These are phyloP conservation scores for Saturnispora serradocipensis DNA, from an alignment of 805 yeast genomes.

Conservation along the genomic window DNA sequence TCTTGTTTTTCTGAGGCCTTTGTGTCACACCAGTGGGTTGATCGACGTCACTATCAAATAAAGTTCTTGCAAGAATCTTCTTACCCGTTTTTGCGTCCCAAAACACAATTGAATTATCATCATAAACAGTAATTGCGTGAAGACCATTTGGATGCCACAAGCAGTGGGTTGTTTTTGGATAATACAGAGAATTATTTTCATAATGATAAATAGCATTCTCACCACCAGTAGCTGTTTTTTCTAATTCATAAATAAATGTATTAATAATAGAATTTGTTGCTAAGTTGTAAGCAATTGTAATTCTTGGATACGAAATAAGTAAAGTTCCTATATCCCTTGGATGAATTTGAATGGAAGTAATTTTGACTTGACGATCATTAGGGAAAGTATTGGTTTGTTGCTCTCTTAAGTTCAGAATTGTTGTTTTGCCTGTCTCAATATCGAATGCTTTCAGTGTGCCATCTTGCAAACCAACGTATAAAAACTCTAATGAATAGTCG, in stretches of 20 bases:
- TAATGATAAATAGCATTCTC: slow-evolving; percentile 32
- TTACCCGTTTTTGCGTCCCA: slow-evolving; percentile 87
- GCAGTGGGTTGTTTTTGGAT: slow-evolving; percentile 36
- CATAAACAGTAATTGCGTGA: slow-evolving; percentile 70
- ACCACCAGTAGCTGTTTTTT: slow-evolving; percentile 68
- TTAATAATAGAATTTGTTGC: slow-evolving; percentile 49
- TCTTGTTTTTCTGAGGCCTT: slow-evolving; percentile 15
- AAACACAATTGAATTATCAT: slow-evolving; percentile 76
- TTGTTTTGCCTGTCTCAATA: slow-evolving; percentile 62
- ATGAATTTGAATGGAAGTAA: slow-evolving; percentile 61
- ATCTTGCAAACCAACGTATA: slow-evolving; percentile 67
- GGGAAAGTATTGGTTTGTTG: slow-evolving; percentile 59
- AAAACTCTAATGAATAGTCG: slow-evolving; percentile 87
- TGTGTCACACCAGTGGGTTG: slow-evolving; percentile 30
- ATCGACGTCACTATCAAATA: slow-evolving; percentile 58
- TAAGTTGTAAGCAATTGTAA: slow-evolving; percentile 63
- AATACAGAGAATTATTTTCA: slow-evolving; percentile 19
- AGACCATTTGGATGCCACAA: slow-evolving; percentile 91
- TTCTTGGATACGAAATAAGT: slow-evolving; percentile 60
- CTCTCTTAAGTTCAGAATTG: slow-evolving; percentile 62
- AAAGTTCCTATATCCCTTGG: slow-evolving; percentile 83
- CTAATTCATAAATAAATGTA: slow-evolving; percentile 50
- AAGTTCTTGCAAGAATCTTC: slow-evolving; percentile 62
- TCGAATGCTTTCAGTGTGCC: slow-evolving; percentile 70
- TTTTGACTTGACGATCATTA: slow-evolving; percentile 42